Evolutionary conservation across 345 rosid genomes (phyloP).

Genomic region (Erodium maritimum): DNA sequence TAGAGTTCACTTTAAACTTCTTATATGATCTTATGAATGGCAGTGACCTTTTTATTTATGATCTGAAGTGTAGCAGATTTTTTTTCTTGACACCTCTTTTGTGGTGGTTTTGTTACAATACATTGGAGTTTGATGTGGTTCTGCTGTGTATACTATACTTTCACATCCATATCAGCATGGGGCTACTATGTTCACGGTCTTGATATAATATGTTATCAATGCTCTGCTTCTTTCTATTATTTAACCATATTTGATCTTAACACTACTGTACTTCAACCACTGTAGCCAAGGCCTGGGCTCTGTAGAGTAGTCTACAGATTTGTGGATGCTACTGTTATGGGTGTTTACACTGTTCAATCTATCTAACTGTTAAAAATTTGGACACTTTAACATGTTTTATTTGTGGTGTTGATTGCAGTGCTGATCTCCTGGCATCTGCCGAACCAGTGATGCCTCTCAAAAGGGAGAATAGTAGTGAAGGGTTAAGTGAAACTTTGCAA

Average conservation of each 20-base stretch:
- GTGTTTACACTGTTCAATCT: neutral
- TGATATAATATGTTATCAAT: no score
- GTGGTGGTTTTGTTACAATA: neutral
- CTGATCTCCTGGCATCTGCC: conserved; percentile 32
- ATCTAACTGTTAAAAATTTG: neutral
- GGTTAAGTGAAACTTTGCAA: conserved; percentile 22
- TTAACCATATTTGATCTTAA: neutral
- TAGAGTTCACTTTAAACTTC: neutral
- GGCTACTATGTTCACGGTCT: no score
- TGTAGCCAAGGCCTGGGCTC: neutral
- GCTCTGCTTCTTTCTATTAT: neutral
- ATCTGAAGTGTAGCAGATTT: neutral
- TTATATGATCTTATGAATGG: neutral
- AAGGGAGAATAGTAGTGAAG: conserved; percentile 18
- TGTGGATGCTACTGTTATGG: no score
- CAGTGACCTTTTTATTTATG: neutral
- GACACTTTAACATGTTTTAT: neutral
- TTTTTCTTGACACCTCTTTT: no score
- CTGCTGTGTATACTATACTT: no score
- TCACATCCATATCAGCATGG: no score
- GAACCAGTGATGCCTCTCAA: conserved; percentile 22
- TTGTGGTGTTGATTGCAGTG: conserved; percentile 28
- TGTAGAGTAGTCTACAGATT: neutral
- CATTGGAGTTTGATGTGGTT: no score
- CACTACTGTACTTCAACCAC: neutral